These are phyloP conservation scores for Ehretia macrophylla DNA, from an alignment of 257 asterid genomes.

Conservation along the genomic window DNA sequence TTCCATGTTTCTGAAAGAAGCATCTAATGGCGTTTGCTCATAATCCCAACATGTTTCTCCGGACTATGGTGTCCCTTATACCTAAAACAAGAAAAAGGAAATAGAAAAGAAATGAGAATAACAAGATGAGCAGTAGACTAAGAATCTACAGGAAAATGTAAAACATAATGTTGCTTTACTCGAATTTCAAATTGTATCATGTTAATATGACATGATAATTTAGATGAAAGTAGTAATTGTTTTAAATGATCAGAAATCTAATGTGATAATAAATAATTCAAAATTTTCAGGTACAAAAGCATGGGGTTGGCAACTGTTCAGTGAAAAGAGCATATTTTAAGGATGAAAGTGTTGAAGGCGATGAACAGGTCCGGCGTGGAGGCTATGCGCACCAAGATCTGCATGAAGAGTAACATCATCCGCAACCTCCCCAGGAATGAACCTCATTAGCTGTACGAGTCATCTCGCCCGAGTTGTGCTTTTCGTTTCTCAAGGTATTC, in stretches of 20 bases:
- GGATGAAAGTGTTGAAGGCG: conserved; percentile 77
- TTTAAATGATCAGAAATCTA: conserved; percentile 6
- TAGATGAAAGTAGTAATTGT: too few species aligned
- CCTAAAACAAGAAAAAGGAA: too few species aligned
- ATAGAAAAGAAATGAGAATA: background rate
- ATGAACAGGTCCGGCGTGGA: conserved; percentile 71
- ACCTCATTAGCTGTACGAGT: conserved; percentile 34
- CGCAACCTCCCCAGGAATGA: conserved; percentile 88
- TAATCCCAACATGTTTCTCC: background rate
- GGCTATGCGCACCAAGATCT: conserved; percentile 77
- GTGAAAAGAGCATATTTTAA: conserved; percentile 57
- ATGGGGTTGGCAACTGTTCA: conserved; percentile 91
- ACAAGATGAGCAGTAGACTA: background rate
- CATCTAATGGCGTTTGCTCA: background rate
- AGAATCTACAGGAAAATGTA: too few species aligned
- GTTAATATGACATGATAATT: too few species aligned
- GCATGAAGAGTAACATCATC: conserved; percentile 87
- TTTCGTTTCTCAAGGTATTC: background rate
- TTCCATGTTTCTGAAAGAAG: background rate
- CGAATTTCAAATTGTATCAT: too few species aligned
- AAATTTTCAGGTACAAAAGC: conserved; percentile 63
- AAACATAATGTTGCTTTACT: too few species aligned
- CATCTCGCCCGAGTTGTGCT: background rate
- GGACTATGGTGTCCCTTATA: background rate
- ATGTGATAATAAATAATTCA: background rate